Percentiles rank a stretch among this genome's conserved stretches.
phyloP scores from a whole-genome alignment of 2,329 filamentous ascomycete species.

The Nigrograna mackinnonii region DNA sequence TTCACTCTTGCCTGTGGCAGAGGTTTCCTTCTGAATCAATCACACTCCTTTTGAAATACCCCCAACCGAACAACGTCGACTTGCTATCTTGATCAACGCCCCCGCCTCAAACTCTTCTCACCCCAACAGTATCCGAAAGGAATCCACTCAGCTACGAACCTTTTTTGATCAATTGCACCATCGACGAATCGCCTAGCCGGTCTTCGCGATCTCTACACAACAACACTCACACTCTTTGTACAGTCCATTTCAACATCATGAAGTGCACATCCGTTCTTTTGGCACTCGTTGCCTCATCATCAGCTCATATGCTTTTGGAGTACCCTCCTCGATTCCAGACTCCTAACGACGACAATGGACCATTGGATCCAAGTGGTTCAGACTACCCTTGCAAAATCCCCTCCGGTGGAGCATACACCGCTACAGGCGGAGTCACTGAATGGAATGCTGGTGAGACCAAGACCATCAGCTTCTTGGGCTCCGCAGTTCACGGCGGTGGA shows the following conservation, averaged over 20 bases:
- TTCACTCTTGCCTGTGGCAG: constrained; percentile 41
- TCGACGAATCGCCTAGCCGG: constrained; percentile 39
- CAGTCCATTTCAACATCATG: constrained; percentile 28
- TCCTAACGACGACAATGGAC: constrained; percentile 61
- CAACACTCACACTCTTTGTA: constrained; percentile 11
- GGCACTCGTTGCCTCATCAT: constrained; percentile 60
- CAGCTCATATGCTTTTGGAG: constrained; percentile 77
- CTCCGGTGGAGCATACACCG: constrained; percentile 46
- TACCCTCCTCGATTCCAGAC: constrained; percentile 67
- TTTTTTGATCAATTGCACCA: constrained; percentile 1
- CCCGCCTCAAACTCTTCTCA: too few relatives aligned
- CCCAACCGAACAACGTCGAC: too few relatives aligned
- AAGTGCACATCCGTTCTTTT: constrained; percentile 56
- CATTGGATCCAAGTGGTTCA: constrained; percentile 61
- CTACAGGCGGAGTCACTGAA: constrained; percentile 63
- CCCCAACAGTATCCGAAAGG: too few relatives aligned
- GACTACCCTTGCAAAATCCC: constrained; percentile 84
- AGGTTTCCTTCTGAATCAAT: constrained; percentile 14
- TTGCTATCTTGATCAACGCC: too few relatives aligned
- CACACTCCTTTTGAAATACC: constrained; percentile 33
- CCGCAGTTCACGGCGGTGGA: constrained; percentile 84
- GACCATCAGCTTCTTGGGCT: constrained; percentile 26
- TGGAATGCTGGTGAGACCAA: constrained; percentile 56
- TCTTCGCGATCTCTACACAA: constrained; percentile 38
- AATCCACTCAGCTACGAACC: too few relatives aligned